phyloP scores from a whole-genome alignment of 176 grass and related monocot species.

The Phragmites australis region DNA sequence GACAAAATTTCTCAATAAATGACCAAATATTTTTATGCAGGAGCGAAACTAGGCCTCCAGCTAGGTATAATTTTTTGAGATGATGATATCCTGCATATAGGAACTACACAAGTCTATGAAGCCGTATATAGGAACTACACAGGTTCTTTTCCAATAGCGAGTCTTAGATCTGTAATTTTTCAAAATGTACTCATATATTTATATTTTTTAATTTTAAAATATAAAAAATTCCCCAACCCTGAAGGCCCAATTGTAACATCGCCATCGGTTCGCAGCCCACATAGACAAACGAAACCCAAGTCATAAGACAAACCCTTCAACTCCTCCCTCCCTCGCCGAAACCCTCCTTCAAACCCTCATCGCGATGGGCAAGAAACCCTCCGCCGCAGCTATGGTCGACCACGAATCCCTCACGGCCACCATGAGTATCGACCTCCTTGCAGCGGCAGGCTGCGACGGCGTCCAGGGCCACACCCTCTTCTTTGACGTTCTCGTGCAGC shows the following conservation, averaged over 20 bases:
- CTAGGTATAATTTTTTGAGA: too few species aligned
- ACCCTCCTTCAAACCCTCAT: constrained; percentile 25
- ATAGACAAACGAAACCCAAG: neutral
- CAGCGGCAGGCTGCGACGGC: constrained; percentile 18
- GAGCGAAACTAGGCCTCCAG: too few species aligned
- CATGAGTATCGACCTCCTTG: constrained; percentile 43
- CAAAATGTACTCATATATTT: too few species aligned
- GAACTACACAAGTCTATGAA: too few species aligned
- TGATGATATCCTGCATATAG: too few species aligned
- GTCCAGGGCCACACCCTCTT: constrained; percentile 58
- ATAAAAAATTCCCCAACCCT: too few species aligned
- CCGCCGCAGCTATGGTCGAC: constrained; percentile 13
- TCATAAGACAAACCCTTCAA: neutral
- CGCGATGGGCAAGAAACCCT: constrained; percentile 42
- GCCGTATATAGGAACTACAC: too few species aligned
- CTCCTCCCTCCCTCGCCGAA: neutral
- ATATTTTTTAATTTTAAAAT: too few species aligned
- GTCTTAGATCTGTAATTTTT: too few species aligned
- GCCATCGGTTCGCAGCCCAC: neutral
- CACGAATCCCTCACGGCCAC: constrained; percentile 10
- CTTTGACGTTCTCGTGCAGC: constrained; percentile 81
- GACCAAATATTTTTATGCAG: too few species aligned
- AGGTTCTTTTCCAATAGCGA: too few species aligned
- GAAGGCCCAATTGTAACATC: neutral
- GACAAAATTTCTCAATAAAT: too few species aligned